Percentiles rank a stretch among this genome's conserved stretches.
Conservation (phyloP, 768 basidiomycete genomes). For the Calocybe gangraenosa region DNA sequence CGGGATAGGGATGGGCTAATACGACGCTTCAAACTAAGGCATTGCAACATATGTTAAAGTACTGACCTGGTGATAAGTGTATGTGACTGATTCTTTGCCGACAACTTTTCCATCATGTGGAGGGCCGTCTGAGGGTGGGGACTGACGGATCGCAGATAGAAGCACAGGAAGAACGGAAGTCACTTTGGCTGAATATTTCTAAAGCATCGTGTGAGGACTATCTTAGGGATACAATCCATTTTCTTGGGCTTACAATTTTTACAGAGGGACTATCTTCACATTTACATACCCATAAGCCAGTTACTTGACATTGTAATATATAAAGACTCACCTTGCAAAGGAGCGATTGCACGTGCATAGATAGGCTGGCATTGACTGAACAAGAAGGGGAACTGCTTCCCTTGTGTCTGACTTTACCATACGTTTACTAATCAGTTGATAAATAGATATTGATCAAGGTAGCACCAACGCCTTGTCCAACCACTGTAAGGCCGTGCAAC, state of each 20-base stretch:
- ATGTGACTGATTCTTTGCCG: conserved; percentile 70
- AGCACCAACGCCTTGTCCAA: conserved; percentile 65
- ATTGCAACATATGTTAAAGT: not conserved
- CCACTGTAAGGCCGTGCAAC: conserved; percentile 83
- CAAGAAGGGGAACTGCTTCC: conserved; percentile 78
- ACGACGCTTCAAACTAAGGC: not conserved
- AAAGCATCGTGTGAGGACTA: not conserved
- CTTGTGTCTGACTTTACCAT: conserved; percentile 69
- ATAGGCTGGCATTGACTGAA: conserved; percentile 96
- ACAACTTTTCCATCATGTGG: conserved; percentile 70
- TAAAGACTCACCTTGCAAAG: conserved; percentile 61
- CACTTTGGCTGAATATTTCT: conserved; percentile 86
- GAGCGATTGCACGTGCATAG: conserved; percentile 75
- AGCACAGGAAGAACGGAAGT: conserved; percentile 79
- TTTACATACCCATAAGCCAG: not conserved
- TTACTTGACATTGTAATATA: not conserved
- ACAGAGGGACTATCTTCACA: conserved; percentile 75
- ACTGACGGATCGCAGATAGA: conserved; percentile 77
- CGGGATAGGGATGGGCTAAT: conserved; percentile 79
- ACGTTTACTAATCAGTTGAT: not conserved
- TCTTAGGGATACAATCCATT: not conserved
- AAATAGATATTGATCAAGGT: not conserved
- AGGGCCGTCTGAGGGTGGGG: conserved; percentile 67
- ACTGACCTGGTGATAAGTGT: conserved; percentile 73
- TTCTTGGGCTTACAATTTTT: conserved; percentile 71